These are phyloP conservation scores for Nakazawaea holstii DNA, from an alignment of 805 yeast genomes.

Conservation along the genomic window DNA sequence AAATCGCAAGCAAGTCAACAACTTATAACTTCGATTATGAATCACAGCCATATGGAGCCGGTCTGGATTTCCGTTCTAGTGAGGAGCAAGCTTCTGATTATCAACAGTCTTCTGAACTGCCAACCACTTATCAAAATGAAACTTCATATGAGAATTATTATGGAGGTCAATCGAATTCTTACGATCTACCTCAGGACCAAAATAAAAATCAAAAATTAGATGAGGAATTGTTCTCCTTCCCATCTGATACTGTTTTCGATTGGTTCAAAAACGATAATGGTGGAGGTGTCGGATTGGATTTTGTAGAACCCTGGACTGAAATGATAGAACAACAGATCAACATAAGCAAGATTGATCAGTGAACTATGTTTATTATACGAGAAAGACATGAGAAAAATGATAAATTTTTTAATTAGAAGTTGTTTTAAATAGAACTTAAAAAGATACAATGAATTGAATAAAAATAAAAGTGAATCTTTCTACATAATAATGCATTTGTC, in stretches of 20 bases:
- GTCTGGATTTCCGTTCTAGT: no score
- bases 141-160: no score
- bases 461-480: background rate
- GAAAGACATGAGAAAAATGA: no score
- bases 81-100: background rate
- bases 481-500: slow-evolving; percentile 6
- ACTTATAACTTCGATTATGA: slow-evolving; percentile 21
- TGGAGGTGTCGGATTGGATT: slow-evolving; percentile 48
- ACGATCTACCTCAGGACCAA: background rate
- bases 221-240: slow-evolving; percentile 24
- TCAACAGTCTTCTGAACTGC: background rate
- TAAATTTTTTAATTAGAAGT: no score
- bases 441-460: no score
- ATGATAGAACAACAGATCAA: slow-evolving; percentile 63
- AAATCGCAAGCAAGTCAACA: slow-evolving; percentile 21
- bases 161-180: no score
- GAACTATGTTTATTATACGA: background rate
- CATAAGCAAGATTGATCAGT: slow-evolving; percentile 2
- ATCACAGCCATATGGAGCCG: background rate
- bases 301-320: slow-evolving; percentile 76
- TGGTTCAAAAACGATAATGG: slow-evolving; percentile 39
- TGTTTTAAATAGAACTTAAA: no score
- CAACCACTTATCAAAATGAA: no score
- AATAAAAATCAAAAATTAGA: slow-evolving; percentile 8
- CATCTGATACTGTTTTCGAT: slow-evolving; percentile 35